Evolutionary conservation across 2,329 filamentous ascomycete species (phyloP).

Genomic region (Phialemonium atrogriseum): DNA sequence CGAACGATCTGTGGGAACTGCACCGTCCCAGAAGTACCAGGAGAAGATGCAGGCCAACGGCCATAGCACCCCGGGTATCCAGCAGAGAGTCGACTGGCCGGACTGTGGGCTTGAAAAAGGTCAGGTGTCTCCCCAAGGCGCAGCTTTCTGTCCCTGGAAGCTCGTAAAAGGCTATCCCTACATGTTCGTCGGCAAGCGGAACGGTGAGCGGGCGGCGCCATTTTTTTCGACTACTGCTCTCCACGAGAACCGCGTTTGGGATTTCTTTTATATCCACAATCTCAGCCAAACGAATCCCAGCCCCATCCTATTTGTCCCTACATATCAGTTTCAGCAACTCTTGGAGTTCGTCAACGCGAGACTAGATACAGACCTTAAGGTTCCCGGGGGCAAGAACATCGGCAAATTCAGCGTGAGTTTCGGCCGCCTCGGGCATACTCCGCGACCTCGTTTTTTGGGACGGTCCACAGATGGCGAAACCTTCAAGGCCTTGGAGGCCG

Average conservation of each 20-base stretch:
- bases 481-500: slow-evolving; percentile 19
- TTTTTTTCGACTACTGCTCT: slow-evolving; percentile 50
- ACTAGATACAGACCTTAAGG: slow-evolving; percentile 41
- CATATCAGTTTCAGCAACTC: slow-evolving; percentile 55
- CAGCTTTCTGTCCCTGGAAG: slow-evolving; percentile 40
- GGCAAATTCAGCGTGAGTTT: slow-evolving; percentile 56
- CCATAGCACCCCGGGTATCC: too few relatives aligned
- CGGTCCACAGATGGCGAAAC: slow-evolving; percentile 36
- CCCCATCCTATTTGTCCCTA: slow-evolving; percentile 60
- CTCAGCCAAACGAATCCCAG: slow-evolving; percentile 34
- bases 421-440: slow-evolving; percentile 45
- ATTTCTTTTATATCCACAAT: slow-evolving; percentile 63
- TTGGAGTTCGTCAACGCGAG: slow-evolving; percentile 56
- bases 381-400: slow-evolving; percentile 45
- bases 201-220: slow-evolving; percentile 34
- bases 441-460: slow-evolving; percentile 61
- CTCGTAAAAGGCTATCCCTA: slow-evolving; percentile 51
- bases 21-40: too few relatives aligned
- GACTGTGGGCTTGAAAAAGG: slow-evolving; percentile 16
- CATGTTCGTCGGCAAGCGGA: slow-evolving; percentile 47
- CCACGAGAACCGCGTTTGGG: slow-evolving; percentile 57
- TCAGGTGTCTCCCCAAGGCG: slow-evolving; percentile 14
- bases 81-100: slow-evolving; percentile 9
- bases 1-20: too few relatives aligned
- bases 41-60: too few relatives aligned